These are phyloP conservation scores for Amphirosellinia nigrospora DNA, from an alignment of 495 filamentous ascomycete genomes.

Conservation along the genomic window DNA sequence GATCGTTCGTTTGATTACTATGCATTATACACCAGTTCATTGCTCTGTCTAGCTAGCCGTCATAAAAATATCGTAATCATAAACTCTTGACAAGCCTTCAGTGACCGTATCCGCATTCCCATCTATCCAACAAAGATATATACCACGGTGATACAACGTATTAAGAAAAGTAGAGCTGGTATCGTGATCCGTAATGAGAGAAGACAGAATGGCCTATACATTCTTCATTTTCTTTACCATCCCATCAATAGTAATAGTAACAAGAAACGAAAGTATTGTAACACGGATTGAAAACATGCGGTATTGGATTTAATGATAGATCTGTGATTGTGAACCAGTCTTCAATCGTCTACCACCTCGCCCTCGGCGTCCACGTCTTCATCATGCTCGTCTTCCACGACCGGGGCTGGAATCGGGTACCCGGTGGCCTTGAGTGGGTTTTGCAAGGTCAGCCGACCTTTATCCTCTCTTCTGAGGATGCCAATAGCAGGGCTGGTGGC, in stretches of 20 bases:
- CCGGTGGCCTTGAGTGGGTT: slow-evolving; percentile 40
- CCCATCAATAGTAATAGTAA: slow-evolving; percentile 10
- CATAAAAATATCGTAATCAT: slow-evolving; percentile 15
- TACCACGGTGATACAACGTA: slow-evolving; percentile 12
- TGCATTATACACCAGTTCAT: background rate
- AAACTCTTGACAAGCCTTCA: background rate
- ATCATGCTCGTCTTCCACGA: slow-evolving; percentile 24
- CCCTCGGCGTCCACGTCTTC: slow-evolving; percentile 42
- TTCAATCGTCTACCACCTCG: slow-evolving; percentile 37
- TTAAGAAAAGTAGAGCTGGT: background rate
- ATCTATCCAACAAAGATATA: background rate
- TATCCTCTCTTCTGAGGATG: slow-evolving; percentile 44
- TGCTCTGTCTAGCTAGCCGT: slow-evolving; percentile 10
- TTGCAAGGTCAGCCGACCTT: slow-evolving; percentile 39
- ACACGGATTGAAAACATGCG: background rate
- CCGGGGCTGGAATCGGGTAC: background rate
- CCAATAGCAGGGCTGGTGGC: slow-evolving; percentile 45
- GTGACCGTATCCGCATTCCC: background rate
- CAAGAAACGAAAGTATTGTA: slow-evolving; percentile 19
- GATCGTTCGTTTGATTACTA: background rate
- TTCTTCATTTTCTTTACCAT: slow-evolving; percentile 16
- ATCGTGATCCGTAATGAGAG: background rate
- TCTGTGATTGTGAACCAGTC: background rate
- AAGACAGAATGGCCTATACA: background rate
- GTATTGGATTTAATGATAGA: background rate